Evolutionary conservation across 176 grass and related monocot species (phyloP), one percentile per base, ranked within the genome.

Genomic region (Areca catechu): DNA sequence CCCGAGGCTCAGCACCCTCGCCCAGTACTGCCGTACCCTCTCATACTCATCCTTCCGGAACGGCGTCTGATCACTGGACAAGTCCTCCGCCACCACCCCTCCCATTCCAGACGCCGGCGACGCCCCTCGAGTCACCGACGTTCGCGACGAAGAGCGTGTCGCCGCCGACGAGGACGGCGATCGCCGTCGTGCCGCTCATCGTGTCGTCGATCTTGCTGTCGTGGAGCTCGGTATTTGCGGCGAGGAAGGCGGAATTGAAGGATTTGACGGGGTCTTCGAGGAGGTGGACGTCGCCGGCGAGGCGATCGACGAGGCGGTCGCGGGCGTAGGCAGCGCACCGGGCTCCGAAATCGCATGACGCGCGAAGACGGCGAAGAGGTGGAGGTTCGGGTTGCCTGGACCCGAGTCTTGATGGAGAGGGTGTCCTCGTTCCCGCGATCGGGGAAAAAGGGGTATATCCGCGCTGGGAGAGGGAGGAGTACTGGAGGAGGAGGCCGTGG

Each of bases 121-220:
- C 83, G 15, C 87, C 93, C 67, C 93, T 80, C 3, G 93, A 92
- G 53, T 98, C 93, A 0, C 93, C 93, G 0, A 98, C 93, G 77
- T 98, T 98, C 17, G 93, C 93, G 5, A 98, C 81, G 20, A 88
- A 80, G 24, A 98, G 81, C 20, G 62, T 62, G 17, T 49, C 76
- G 7, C 84, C 76, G 7, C 60, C 62, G 23, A 92, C 81, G 19
- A 98, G 85, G 0, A 86, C 93, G 10, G 77, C 78, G n/a, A 92
- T 89, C 16, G 93, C 93, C 4, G 93, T 98, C 22, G 93, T 98
- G 37, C 93, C 93, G 68, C 93, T 98, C 87, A 85, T 98, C 57
- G 78, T 82, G 64, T 98, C 84, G 60, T 98, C 87, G 28, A 98
- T 83, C 57, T 24, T 76, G 67, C 74, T 80, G 7, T 75, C 76